Percentiles rank a stretch among this genome's conserved stretches.
These are phyloP conservation scores for Paraconiothyrium sp. DNA, from an alignment of 2,329 filamentous ascomycete genomes.

Conservation along the genomic window DNA sequence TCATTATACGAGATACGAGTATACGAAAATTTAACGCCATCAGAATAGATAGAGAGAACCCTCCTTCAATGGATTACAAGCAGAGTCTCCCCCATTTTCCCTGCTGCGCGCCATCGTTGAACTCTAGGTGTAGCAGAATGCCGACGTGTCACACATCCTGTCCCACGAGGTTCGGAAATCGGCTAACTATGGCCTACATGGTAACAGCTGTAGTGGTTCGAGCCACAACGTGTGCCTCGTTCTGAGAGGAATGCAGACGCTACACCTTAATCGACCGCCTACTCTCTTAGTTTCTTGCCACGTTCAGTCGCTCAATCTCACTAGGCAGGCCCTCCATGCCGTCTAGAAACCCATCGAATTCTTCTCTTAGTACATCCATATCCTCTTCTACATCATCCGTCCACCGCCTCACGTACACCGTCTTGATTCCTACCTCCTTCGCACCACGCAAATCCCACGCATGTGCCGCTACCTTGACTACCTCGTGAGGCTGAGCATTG, in stretches of 20 bases:
- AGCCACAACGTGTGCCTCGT: too few relatives aligned
- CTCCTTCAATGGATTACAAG: not conserved
- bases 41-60: not conserved
- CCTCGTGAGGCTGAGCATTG: slow-evolving; percentile 56
- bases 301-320: not conserved
- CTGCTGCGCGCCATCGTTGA: not conserved
- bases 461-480: slow-evolving; percentile 64
- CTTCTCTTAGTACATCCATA: slow-evolving; percentile 3
- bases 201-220: too few relatives aligned
- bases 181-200: too few relatives aligned
- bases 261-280: not conserved
- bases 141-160: not conserved
- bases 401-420: slow-evolving; percentile 17
- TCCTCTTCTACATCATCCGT: slow-evolving; percentile 17
- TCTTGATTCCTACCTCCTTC: slow-evolving; percentile 39
- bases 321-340: slow-evolving; percentile 1
- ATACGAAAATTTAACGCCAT: not conserved
- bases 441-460: slow-evolving; percentile 63
- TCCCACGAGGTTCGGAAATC: too few relatives aligned
- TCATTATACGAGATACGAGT: slow-evolving; percentile 2
- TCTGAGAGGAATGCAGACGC: not conserved
- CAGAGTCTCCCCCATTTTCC: not conserved
- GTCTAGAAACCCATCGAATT: slow-evolving; percentile 12
- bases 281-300: not conserved
- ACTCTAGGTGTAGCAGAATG: not conserved